Base-by-base conservation (phyloP, 305 asterid species). In the Andrographis paniculata region DNA sequence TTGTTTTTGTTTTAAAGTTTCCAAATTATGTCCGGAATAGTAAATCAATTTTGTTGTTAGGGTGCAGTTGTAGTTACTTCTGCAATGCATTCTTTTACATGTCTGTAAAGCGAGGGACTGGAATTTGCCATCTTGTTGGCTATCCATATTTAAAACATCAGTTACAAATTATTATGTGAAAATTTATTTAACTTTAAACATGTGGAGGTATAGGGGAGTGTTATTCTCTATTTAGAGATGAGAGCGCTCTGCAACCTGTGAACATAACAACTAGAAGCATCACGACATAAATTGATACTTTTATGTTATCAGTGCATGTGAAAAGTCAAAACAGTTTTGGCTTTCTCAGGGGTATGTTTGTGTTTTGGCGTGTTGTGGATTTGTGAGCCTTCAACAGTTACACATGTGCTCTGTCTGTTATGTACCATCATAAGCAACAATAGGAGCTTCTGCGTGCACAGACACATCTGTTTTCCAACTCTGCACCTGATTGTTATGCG, bases 1-100 rank as follows among this genome's bases (percentile, higher is more conserved):
- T 19, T 15, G 20, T 10, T 35, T 45, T 46, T 42, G 42, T 56
- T 17, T 18, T 38, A 19, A 27, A 21, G 48, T 23, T 17, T 42
- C 45, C 45, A 49, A 45, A 6, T 24, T 24, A 4, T 24, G 30
- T 4, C 8, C 8, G 30, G 30, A 24, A 8, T 4, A 24, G 40
- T 40, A 35, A 49, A 48, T 46, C 33, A n/a, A n/a, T n/a, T n/a
- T n/a, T n/a, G n/a, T n/a, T n/a, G 44, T 65, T 49, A 24, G 40
- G 33, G 18, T 48, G n/a, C n/a, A n/a, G n/a, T n/a, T n/a, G n/a
- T n/a, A n/a, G n/a, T n/a, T n/a, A n/a, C n/a, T n/a, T n/a, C n/a
- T n/a, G n/a, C 42, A 12, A 48, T 35, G 49, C 38, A 5, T 15
- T 50, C 33, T 27, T 22, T 14, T 38, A 49, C 58, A 30, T 54